Conservation (phyloP, 176 grass and related monocot species). For the Oryza glumipatula region DNA sequence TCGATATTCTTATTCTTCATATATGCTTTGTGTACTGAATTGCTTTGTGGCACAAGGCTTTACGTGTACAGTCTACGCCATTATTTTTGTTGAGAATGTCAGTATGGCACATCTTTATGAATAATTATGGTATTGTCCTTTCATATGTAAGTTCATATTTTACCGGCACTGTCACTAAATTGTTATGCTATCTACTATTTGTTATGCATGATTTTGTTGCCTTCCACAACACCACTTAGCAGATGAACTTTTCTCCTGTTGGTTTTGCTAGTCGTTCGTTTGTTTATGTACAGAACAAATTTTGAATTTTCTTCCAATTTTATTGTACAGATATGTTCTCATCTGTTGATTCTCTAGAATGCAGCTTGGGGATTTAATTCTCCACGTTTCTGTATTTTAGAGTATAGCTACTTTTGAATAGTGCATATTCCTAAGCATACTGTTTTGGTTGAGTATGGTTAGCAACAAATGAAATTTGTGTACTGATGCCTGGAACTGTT, state of each 20-base stretch:
- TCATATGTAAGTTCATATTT: conserved; percentile 9
- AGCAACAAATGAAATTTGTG: conserved; percentile 9
- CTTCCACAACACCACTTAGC: not conserved
- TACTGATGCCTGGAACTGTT: not conserved
- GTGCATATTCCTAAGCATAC: conserved; percentile 2
- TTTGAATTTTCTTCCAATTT: not conserved
- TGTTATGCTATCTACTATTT: not conserved
- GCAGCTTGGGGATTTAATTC: conserved; percentile 5
- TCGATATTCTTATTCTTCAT: not conserved
- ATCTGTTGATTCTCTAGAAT: not conserved
- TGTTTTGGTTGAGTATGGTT: not conserved
- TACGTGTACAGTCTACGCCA: not conserved
- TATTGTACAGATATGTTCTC: not conserved
- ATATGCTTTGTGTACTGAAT: conserved; percentile 4
- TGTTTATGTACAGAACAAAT: not conserved
- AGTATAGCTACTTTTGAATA: not conserved
- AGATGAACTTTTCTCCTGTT: not conserved
- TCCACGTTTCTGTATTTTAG: not conserved
- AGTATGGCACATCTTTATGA: conserved; percentile 7
- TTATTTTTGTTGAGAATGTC: not conserved
- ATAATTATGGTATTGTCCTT: not conserved
- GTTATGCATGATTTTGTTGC: not conserved
- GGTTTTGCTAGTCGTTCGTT: not conserved
- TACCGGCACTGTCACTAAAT: not conserved
- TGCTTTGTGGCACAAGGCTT: too few species aligned